Evolutionary conservation across 192 early-diverging fungal species (phyloP).

Genomic region (Dimargaris xerosporica): DNA sequence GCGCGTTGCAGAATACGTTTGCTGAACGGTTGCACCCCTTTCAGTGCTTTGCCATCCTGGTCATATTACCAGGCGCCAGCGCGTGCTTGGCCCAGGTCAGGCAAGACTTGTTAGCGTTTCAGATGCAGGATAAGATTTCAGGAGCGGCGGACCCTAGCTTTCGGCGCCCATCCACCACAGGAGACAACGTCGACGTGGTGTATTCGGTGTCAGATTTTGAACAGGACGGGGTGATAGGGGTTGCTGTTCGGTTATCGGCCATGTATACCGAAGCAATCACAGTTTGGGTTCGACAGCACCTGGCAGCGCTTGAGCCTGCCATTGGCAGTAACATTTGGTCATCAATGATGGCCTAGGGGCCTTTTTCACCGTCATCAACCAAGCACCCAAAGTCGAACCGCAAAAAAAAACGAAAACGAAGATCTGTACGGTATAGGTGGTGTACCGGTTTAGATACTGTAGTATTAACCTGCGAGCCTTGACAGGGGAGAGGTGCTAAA

Average conservation of each 20-base stretch:
- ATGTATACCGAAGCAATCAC: not conserved
- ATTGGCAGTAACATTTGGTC: slow-evolving; percentile 8
- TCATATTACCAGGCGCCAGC: not conserved
- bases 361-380: no score
- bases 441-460: no score
- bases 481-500: no score
- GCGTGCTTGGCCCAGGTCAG: not conserved
- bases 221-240: not conserved
- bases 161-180: not conserved
- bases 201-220: slow-evolving; percentile 7
- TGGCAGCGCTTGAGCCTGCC: not conserved
- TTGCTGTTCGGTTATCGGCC: slow-evolving; percentile 4
- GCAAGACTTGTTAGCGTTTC: not conserved
- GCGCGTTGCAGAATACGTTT: not conserved
- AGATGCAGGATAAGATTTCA: not conserved
- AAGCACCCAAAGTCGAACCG: no score
- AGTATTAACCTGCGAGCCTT: no score
- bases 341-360: not conserved
- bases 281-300: not conserved
- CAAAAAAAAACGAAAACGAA: no score
- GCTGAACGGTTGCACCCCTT: not conserved
- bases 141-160: no score
- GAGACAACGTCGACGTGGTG: not conserved
- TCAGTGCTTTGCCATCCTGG: not conserved
- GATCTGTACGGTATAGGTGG: no score